Evolutionary conservation across 192 early-diverging fungal genomes (phyloP), one percentile per base, ranked within the genome.

Genomic region (Phlyctochytrium planicorne): DNA sequence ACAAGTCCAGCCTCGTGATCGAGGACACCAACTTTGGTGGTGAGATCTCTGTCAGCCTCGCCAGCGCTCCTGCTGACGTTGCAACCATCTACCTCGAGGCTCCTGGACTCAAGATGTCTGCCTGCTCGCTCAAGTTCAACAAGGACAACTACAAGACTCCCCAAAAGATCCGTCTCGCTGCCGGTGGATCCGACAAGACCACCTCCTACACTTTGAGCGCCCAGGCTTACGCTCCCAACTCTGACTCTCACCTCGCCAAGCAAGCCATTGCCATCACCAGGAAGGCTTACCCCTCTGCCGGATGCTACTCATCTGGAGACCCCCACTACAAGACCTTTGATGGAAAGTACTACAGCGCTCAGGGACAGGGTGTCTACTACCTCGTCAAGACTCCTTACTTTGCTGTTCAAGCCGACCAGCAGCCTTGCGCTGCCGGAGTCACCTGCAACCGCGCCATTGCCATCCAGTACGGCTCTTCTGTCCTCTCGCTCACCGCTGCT

Each of bases 381-480:
- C 40, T 47, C 40, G 40, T 47, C 40, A 47, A 47, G 40, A 20
- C 40, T 14, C 40, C 40, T 6, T 14, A 6, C 10, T 47, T 47
- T 20, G 40, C 40, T 20, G 55, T 57, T 10, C 55, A 57, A 25
- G 55, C 25, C 25, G 25, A 23, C 55, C 55, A 57, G 55, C 16
- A 57, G 55, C 55, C 55, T 12, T 57, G 55, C 55, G 25, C 4
- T 25, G 4, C 4, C 14, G 55, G 55, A 6, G 55, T 57, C 55
- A 57, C 55, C 55, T 57, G 55, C 25, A 57, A 57, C 55, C 12
- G 25, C 4, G 55, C 55, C 25, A 25, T 57, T 4, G 55, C 55
- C 4, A 25, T 57, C 16, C 55, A 27, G 12, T 57, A 57, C 25
- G 55, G 55, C 55, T 57, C 55, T 4, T 57, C 55, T 6, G 10